These are phyloP conservation scores for Barnettozyma botsteinii DNA, from an alignment of 805 yeast genomes.

Conservation along the genomic window DNA sequence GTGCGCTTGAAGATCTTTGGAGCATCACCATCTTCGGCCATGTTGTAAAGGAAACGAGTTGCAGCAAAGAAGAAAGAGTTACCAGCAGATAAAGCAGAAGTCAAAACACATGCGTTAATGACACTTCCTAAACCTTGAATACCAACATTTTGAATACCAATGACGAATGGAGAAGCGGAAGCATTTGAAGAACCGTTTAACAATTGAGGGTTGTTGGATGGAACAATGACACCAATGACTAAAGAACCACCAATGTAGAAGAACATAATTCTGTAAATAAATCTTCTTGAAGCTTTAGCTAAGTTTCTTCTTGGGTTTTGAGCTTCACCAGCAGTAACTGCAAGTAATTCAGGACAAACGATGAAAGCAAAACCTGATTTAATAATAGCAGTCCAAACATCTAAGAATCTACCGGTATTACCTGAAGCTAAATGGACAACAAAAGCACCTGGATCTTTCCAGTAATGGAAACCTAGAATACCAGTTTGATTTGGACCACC, in stretches of 20 bases:
- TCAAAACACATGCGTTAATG: constrained; percentile 69
- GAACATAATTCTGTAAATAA: constrained; percentile 48
- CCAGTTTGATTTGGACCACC: constrained; percentile 52
- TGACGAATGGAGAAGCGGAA: constrained; percentile 71
- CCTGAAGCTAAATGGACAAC: constrained; percentile 42
- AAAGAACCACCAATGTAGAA: constrained; percentile 63
- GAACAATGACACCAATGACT: constrained; percentile 62
- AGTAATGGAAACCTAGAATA: constrained; percentile 61
- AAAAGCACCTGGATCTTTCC: constrained; percentile 59
- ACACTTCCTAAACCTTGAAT: constrained; percentile 68
- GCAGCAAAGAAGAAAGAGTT: constrained; percentile 77
- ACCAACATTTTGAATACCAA: constrained; percentile 66
- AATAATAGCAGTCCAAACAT: constrained; percentile 56
- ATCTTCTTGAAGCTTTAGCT: constrained; percentile 53
- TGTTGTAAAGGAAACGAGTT: constrained; percentile 65
- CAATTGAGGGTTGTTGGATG: constrained; percentile 52
- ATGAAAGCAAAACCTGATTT: constrained; percentile 64
- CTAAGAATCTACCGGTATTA: constrained; percentile 55
- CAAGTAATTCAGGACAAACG: constrained; percentile 58
- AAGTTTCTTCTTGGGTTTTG: constrained; percentile 53
- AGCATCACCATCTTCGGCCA: constrained; percentile 73
- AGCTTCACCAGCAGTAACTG: constrained; percentile 53
- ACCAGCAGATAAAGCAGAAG: constrained; percentile 78
- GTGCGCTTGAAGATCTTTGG: constrained; percentile 61
- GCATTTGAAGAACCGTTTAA: constrained; percentile 52